Evolutionary conservation across 129 eudicot genomes (phyloP).

Genomic region (carrot (Daucus carota)): DH1_v3.0 NC_030382.2:41539001-41539500

Average conservation of each 20-base stretch:
- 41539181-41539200: conserved; percentile 92
- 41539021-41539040: neutral
- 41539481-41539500: neutral
- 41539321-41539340: neutral
- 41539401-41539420: neutral
- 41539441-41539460: neutral
- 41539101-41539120: neutral
- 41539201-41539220: conserved; percentile 76
- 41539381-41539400: neutral
- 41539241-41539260: conserved; percentile 83
- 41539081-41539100: neutral
- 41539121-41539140: neutral
- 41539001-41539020: neutral
- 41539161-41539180: neutral
- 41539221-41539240: conserved; percentile 71
- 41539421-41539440: neutral
- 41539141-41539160: neutral
- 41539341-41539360: neutral
- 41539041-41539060: neutral
- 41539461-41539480: neutral
- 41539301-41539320: neutral
- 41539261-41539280: conserved; percentile 68
- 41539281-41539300: neutral
- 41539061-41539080: neutral
- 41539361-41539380: neutral